These are phyloP conservation scores for Eutypa lata DNA, from an alignment of 2,329 filamentous ascomycete genomes.

Conservation along the genomic window DNA sequence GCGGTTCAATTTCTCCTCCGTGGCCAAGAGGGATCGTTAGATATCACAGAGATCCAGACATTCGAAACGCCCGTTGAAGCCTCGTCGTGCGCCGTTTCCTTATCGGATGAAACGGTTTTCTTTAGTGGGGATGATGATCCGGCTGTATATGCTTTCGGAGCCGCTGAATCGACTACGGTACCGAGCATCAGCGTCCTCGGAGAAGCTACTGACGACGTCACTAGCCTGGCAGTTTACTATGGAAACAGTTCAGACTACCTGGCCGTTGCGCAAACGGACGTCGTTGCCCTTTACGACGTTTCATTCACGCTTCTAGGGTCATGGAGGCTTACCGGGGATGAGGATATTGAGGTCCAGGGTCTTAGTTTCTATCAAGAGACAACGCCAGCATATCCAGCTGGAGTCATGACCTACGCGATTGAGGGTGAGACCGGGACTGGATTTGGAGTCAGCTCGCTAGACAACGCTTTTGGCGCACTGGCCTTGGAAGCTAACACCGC, in stretches of 20 bases:
- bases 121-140: constrained; percentile 37
- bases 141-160: constrained; percentile 35
- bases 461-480: constrained; percentile 29
- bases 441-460: constrained; percentile 38
- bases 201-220: constrained; percentile 34
- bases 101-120: constrained; percentile 33
- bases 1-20: constrained; percentile 37
- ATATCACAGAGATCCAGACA: constrained; percentile 42
- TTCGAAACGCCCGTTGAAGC: constrained; percentile 39
- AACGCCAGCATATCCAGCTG: constrained; percentile 32
- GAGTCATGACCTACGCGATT: constrained; percentile 38
- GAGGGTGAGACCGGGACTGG: constrained; percentile 36
- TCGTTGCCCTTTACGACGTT: constrained; percentile 36
- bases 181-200: constrained; percentile 35
- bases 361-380: constrained; percentile 37
- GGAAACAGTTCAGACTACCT: constrained; percentile 35
- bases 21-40: constrained; percentile 20
- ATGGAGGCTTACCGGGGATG: constrained; percentile 32
- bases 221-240: constrained; percentile 39
- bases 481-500: constrained; percentile 32
- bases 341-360: constrained; percentile 41
- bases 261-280: constrained; percentile 36
- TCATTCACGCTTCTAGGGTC: constrained; percentile 34
- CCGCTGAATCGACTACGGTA: constrained; percentile 34
- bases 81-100: constrained; percentile 39